Evolutionary conservation across 345 rosid genomes (phyloP).

Genomic region (Melastoma malabathricum): DNA sequence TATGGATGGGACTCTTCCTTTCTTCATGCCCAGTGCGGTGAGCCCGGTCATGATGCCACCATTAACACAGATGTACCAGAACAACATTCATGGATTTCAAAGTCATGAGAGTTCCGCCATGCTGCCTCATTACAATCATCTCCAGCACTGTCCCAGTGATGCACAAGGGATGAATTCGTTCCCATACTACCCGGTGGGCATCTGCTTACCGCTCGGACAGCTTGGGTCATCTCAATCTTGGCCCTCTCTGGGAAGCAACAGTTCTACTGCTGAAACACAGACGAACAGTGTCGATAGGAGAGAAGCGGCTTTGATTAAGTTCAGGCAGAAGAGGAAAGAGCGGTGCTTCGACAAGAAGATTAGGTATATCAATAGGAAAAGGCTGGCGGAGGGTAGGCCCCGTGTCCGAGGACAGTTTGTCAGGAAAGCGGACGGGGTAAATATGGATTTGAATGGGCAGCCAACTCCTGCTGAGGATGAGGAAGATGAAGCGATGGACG

Average conservation of each 20-base stretch:
- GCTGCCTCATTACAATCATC: constrained; percentile 58
- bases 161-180: constrained; percentile 48
- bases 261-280: constrained; percentile 40
- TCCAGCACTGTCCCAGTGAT: constrained; percentile 46
- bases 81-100: constrained; percentile 37
- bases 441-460: constrained; percentile 77
- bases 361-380: constrained; percentile 80
- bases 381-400: constrained; percentile 94
- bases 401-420: constrained; percentile 97
- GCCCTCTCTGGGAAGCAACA: constrained; percentile 40
- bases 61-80: constrained; percentile 41
- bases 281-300: constrained; percentile 61
- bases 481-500: constrained; percentile 69
- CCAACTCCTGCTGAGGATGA: constrained; percentile 55
- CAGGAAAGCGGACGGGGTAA: constrained; percentile 69
- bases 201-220: constrained; percentile 58
- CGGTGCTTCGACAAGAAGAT: constrained; percentile 95
- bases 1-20: constrained; percentile 40
- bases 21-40: constrained; percentile 58
- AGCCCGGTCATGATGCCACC: constrained; percentile 67
- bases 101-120: constrained; percentile 28
- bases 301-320: constrained; percentile 83
- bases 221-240: constrained; percentile 42
- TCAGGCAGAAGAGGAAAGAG: constrained; percentile 87
- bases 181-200: constrained; percentile 52